Evolutionary conservation across 73 alveolate genomes (phyloP), one percentile per base, ranked within the genome.

Genomic region (Blepharisma stoltei): DNA sequence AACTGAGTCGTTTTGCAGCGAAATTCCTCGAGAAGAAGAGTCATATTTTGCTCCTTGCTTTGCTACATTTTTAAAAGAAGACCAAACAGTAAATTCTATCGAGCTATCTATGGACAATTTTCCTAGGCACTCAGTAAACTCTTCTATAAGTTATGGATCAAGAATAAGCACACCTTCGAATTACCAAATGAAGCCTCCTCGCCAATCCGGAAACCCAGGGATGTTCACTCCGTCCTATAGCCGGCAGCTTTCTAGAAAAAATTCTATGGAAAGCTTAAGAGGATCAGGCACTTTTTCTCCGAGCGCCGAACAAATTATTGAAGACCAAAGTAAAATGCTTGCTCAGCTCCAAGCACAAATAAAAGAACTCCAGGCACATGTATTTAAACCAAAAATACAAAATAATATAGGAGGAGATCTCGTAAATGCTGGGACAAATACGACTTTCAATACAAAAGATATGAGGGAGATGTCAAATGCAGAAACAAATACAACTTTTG

Each of bases 291-390:
- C 41, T 32, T 60, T 18, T 25, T 60, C 73, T 9, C 73, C 73
- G 11, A 18, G 18, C 2, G 73, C 73, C 11, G 73, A 60, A 38
- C 14, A 25, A 25, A 60, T 60, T 25, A 60, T 60, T 60, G 18
- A n/a, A 20, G 73, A 60, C 2, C 73, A 60, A 60, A 60, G 46
- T 5, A 60, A 60, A 5, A 60, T 20, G 46, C 45, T 60, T 18
- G 73, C 73, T 5, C 49, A 60, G 46, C 23, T 60, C 5, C 73
- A 60, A 60, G 49, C 38, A 38, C 73, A 60, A 38, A 60, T 60
- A 60, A n/a, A 14, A 18, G 73, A 60, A 25, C 73, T 60, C 73
- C 73, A 60, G 5, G 73, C 73, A 4, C 73, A 60, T 5, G 14
- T 60, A 9, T 60, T 18, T 25, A 60, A 25, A 14, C 73, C 73